Evolutionary conservation across 305 asterid genomes (phyloP).

Genomic region (Fraxinus greggii): DNA sequence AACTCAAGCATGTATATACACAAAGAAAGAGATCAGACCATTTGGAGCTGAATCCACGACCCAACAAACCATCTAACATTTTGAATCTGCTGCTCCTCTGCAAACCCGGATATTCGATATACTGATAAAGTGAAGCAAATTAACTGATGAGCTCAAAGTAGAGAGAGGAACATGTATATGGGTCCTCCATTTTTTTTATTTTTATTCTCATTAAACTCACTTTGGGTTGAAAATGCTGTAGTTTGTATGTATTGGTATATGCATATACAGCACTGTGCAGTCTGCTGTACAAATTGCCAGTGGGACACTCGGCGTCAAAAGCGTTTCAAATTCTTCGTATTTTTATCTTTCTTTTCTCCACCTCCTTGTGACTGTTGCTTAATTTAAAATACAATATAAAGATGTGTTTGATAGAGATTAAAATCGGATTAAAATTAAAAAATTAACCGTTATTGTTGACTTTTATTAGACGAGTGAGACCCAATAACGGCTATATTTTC

Average conservation of each 20-base stretch:
- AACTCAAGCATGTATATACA: neutral
- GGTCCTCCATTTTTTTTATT: constrained; percentile 33
- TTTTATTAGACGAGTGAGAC: too few relatives aligned
- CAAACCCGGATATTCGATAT: constrained; percentile 19
- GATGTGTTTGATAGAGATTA: too few relatives aligned
- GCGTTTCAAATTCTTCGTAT: neutral
- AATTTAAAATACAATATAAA: neutral
- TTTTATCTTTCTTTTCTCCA: neutral
- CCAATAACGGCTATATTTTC: too few relatives aligned
- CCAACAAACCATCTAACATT: constrained; percentile 86
- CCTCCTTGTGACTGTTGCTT: neutral
- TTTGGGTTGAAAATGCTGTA: neutral
- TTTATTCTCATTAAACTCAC: constrained; percentile 7
- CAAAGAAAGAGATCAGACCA: constrained; percentile 46
- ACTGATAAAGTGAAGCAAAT: constrained; percentile 21
- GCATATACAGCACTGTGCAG: neutral
- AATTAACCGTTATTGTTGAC: too few relatives aligned
- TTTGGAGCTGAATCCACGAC: constrained; percentile 84
- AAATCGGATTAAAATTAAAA: too few relatives aligned
- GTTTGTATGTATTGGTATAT: neutral
- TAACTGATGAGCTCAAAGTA: neutral
- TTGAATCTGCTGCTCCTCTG: constrained; percentile 35
- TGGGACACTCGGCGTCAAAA: neutral
- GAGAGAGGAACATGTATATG: constrained; percentile 26
- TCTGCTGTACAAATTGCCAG: neutral